These are phyloP conservation scores for Metarhizium guizhouense DNA, from an alignment of 2,329 filamentous ascomycete genomes.

Conservation along the genomic window DNA sequence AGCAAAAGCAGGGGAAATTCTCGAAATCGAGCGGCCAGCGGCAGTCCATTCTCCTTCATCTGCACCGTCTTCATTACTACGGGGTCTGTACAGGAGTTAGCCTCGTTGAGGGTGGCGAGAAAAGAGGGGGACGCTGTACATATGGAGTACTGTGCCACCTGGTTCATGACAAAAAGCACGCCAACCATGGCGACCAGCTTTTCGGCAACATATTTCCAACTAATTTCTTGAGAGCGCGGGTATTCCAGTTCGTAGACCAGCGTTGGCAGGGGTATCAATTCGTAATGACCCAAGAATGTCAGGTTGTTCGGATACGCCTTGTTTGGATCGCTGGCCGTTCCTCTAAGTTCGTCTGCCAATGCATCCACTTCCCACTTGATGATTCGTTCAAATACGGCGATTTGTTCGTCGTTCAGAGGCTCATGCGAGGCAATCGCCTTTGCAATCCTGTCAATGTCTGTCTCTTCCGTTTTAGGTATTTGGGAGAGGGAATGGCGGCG, in stretches of 20 bases:
- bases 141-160: constrained; percentile 67
- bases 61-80: constrained; percentile 57
- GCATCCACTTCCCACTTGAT: constrained; percentile 59
- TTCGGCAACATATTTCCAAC: constrained; percentile 68
- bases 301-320: constrained; percentile 62
- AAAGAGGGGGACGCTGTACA: constrained; percentile 26
- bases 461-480: constrained; percentile 26
- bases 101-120: not conserved
- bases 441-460: constrained; percentile 52
- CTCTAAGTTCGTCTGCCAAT: constrained; percentile 54
- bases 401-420: constrained; percentile 52
- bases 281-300: constrained; percentile 54
- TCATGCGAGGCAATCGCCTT: constrained; percentile 51
- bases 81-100: constrained; percentile 38
- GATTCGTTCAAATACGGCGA: constrained; percentile 53
- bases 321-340: constrained; percentile 42
- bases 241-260: constrained; percentile 75
- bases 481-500: constrained; percentile 31
- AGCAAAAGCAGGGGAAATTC: constrained; percentile 68
- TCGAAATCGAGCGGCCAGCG: constrained; percentile 49
- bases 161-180: constrained; percentile 69
- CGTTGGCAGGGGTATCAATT: constrained; percentile 68
- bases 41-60: constrained; percentile 58
- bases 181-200: constrained; percentile 64
- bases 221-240: constrained; percentile 56